These are phyloP conservation scores for Zelopaecilomyces penicillatus DNA, from an alignment of 2,329 filamentous ascomycete genomes.

Conservation along the genomic window DNA sequence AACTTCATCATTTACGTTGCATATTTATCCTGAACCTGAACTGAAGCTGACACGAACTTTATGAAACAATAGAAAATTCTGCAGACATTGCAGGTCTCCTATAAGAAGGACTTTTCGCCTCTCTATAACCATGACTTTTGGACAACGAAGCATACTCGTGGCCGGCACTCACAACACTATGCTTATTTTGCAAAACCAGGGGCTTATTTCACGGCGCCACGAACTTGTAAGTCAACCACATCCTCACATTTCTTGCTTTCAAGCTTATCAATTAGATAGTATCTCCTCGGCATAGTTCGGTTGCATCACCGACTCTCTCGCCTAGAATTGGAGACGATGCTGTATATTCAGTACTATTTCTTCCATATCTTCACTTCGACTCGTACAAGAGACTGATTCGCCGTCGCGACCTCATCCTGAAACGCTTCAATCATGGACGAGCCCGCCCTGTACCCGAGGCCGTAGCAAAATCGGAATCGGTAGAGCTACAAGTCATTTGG, in stretches of 20 bases:
- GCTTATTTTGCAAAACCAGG: conserved; percentile 41
- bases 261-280: conserved; percentile 12
- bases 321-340: conserved; percentile 18
- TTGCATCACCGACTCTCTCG: conserved; percentile 21
- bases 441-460: conserved; percentile 46
- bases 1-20: background rate
- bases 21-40: background rate
- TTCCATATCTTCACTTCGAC: conserved; percentile 57
- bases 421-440: conserved; percentile 44
- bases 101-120: conserved; percentile 28
- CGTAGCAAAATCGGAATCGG: conserved; percentile 44
- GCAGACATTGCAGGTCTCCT: conserved; percentile 31
- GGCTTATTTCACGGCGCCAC: conserved; percentile 36
- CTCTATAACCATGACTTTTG: conserved; percentile 41
- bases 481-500: conserved; percentile 55
- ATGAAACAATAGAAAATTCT: conserved; percentile 30
- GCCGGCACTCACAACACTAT: conserved; percentile 41
- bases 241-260: background rate
- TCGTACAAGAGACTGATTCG: conserved; percentile 50
- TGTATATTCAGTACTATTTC: conserved; percentile 40
- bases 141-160: conserved; percentile 39
- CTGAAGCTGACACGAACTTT: background rate
- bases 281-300: conserved; percentile 27
- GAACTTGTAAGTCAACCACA: conserved; percentile 20
- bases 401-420: conserved; percentile 45